Base-by-base conservation (phyloP, 257 asterid genomes). In the Solanum virginianum region DNA sequence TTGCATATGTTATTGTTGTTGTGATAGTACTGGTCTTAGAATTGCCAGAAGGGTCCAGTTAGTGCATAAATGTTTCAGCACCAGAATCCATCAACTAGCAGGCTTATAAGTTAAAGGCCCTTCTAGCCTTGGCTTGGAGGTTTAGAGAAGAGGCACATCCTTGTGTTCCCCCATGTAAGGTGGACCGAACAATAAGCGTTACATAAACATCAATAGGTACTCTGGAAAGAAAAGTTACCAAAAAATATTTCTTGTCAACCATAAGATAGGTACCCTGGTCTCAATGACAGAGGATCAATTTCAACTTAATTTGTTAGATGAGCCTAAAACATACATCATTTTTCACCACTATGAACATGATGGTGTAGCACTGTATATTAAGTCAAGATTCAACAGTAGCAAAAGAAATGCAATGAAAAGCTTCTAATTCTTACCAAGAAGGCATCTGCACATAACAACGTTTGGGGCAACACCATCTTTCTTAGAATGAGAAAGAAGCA, bases 401-500 rank as follows among this genome's bases (percentile, higher is more conserved):
- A 41, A 41, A 57, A 16, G 24, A 24, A 20, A 66, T 5, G 14
- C 62, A 45, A 49, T 72, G 49, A 81, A 20, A 39, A 17, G 70
- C 80, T 55, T 60, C 32, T 69, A 85, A 82, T 83, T 88, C 94
- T 86, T 91, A 96, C 99, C 98, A 85, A 93, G 82, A 81, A 96
- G 90, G 89, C 98, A 94, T 71, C 99, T 93, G 88, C 97, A 93
- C 94, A 96, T 95, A 72, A 96, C 94, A 84, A 91, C 97, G 94
- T 93, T 96, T 82, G 93, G 95, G 86, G 93, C 83, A 86, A 94
- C 95, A 65, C 92, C 95, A 87, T 96, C 97, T 90, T 91, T 92
- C 90, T 95, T 96, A 80, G 98, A 96, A 92, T 96, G 91, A 86
- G 98, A 91, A 84, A 96, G 89, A 80, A 96, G 92, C 92, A 81